Conservation (phyloP, 2,329 filamentous ascomycete genomes). For the Mycogone perniciosa region DNA sequence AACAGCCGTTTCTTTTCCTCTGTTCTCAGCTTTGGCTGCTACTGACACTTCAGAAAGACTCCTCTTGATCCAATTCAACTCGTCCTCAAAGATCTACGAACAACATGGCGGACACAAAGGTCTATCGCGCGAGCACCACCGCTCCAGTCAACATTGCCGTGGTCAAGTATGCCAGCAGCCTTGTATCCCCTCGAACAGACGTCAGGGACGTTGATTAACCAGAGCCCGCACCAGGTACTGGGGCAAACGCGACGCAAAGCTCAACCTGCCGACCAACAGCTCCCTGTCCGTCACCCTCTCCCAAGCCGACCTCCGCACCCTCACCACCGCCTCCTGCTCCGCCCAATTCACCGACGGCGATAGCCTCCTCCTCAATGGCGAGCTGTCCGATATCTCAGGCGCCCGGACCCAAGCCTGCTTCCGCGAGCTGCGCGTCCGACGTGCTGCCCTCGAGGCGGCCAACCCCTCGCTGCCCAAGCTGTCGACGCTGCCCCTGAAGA, state of each 20-base stretch:
- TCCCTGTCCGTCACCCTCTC: conserved; percentile 95
- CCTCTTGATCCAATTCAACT: conserved; percentile 7
- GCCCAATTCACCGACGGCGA: conserved; percentile 59
- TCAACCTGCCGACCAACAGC: conserved; percentile 97
- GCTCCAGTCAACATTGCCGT: conserved; percentile 98
- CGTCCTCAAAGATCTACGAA: conserved; percentile 7
- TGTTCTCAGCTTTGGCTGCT: neutral
- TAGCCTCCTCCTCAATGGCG: conserved; percentile 77
- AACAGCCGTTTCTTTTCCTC: too few relatives aligned
- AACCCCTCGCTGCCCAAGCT: conserved; percentile 76
- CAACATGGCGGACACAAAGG: conserved; percentile 44
- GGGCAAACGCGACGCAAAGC: conserved; percentile 89
- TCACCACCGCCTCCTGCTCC: conserved; percentile 92
- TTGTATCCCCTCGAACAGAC: neutral
- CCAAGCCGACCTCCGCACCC: conserved; percentile 85
- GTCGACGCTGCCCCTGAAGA: conserved; percentile 66
- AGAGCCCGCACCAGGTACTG: conserved; percentile 53
- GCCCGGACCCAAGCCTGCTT: conserved; percentile 94
- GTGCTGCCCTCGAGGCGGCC: conserved; percentile 65
- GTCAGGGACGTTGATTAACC: too few relatives aligned
- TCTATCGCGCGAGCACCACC: conserved; percentile 91
- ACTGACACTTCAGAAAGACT: neutral
- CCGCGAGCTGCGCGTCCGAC: conserved; percentile 72
- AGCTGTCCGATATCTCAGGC: conserved; percentile 75
- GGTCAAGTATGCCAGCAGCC: conserved; percentile 64